Evolutionary conservation across 768 basidiomycete species (phyloP).

Genomic region (Phanerochaete sordida): DNA sequence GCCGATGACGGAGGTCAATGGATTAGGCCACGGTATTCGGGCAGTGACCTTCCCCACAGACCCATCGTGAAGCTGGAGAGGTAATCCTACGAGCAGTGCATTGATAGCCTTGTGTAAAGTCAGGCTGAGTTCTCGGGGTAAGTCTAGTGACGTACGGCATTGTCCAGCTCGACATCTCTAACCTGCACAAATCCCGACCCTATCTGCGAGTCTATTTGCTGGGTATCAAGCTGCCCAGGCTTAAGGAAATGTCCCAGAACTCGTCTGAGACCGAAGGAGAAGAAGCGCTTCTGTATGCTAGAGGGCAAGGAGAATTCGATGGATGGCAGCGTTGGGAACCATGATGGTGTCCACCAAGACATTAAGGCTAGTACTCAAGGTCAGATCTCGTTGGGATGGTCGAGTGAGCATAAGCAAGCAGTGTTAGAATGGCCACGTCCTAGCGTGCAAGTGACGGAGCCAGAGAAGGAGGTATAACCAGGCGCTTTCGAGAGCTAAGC

Average conservation of each 20-base stretch:
- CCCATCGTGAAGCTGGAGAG: conserved; percentile 67
- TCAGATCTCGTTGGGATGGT: neutral
- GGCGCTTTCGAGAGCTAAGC: too few species aligned
- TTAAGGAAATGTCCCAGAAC: conserved; percentile 82
- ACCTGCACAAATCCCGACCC: conserved; percentile 89
- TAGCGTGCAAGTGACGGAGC: conserved; percentile 6
- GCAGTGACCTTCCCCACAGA: conserved; percentile 71
- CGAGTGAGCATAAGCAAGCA: neutral
- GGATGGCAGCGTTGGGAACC: conserved; percentile 49
- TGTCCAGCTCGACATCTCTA: conserved; percentile 76
- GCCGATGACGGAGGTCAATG: conserved; percentile 68
- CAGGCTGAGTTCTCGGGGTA: conserved; percentile 15
- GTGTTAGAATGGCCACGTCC: neutral
- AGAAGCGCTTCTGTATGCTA: conserved; percentile 79
- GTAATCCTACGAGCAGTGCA: conserved; percentile 56
- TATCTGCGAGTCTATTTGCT: conserved; percentile 89
- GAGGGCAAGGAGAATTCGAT: conserved; percentile 67
- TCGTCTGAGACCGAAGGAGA: conserved; percentile 85
- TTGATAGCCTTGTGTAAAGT: conserved; percentile 70
- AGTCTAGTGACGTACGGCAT: conserved; percentile 47
- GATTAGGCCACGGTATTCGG: conserved; percentile 83
- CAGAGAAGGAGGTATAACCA: neutral
- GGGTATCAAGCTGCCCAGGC: conserved; percentile 83
- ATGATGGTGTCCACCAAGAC: conserved; percentile 40
- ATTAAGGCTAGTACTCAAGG: conserved; percentile 17